A percentile compares a stretch with the other conserved stretches of the same genome.
phyloP scores from a whole-genome alignment of 2,329 filamentous ascomycete species.

The Apiospora kogelbergensis region DNA sequence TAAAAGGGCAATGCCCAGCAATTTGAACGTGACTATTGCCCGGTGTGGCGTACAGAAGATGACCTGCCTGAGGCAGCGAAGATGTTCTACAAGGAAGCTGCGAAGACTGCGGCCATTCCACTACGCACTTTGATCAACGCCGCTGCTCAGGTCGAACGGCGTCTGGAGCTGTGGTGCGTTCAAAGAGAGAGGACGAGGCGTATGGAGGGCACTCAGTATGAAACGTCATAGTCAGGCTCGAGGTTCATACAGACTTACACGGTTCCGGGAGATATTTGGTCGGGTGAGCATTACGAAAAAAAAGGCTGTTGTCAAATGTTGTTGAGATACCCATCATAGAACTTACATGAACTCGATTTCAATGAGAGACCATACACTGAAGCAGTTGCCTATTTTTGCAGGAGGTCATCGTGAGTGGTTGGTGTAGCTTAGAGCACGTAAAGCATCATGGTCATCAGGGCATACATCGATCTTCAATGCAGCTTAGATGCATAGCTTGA shows the following conservation, averaged over 20 bases:
- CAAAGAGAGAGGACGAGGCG: slow-evolving; percentile 25
- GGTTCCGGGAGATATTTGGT: neutral
- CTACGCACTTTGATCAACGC: slow-evolving; percentile 34
- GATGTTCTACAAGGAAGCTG: slow-evolving; percentile 42
- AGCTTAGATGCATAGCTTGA: neutral
- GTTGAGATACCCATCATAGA: neutral
- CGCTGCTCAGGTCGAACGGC: slow-evolving; percentile 37
- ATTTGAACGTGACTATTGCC: slow-evolving; percentile 27
- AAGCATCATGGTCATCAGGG: neutral
- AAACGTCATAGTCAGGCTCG: neutral
- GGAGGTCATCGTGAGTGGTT: neutral
- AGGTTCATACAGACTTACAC: neutral
- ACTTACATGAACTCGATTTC: neutral
- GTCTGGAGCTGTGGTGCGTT: slow-evolving; percentile 34
- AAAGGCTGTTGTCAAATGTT: neutral
- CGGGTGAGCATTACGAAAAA: neutral
- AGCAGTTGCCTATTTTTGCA: neutral
- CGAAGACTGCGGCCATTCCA: slow-evolving; percentile 37
- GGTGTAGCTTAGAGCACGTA: neutral
- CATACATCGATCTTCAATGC: neutral
- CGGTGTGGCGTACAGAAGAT: slow-evolving; percentile 34
- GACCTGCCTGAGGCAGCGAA: slow-evolving; percentile 43
- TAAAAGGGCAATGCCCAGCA: neutral
- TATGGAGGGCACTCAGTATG: slow-evolving; percentile 15
- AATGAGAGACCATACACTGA: neutral